These are phyloP conservation scores for Malus domestica DNA, from an alignment of 306 rosid species.

Conservation along the genomic window DNA sequence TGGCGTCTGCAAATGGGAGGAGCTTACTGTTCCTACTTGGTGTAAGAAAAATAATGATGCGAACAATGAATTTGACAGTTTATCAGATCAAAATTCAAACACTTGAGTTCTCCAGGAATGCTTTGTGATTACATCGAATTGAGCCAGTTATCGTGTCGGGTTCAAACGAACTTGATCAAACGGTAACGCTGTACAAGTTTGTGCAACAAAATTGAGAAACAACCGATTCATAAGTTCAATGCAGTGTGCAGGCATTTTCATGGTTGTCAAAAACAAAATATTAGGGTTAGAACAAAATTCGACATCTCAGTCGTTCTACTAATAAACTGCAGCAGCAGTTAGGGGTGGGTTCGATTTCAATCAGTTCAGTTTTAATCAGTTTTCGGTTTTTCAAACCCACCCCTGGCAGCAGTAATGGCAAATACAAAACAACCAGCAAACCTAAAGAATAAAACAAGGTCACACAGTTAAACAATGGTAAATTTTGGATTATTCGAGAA, in stretches of 20 bases:
- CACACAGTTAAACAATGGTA: neutral
- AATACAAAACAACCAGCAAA: neutral
- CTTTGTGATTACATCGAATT: neutral
- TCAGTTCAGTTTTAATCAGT: no score
- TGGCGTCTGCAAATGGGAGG: neutral
- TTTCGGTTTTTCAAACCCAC: no score
- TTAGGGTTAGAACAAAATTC: neutral
- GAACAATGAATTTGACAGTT: neutral
- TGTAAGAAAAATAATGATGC: neutral
- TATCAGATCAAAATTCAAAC: neutral
- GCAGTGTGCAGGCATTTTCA: neutral
- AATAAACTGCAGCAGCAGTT: neutral
- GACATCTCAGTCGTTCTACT: neutral
- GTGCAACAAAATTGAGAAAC: neutral
- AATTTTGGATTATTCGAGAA: neutral
- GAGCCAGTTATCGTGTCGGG: no score
- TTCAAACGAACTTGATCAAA: neutral
- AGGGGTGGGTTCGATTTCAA: no score
- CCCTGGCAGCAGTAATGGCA: neutral
- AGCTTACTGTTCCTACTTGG: neutral
- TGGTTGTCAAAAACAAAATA: neutral
- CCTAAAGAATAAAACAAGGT: neutral
- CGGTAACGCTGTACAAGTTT: neutral
- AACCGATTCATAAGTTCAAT: neutral
- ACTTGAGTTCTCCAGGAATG: neutral